These are phyloP conservation scores for Aspergillus sp. DNA, from an alignment of 2,329 filamentous ascomycete genomes.

Conservation along the genomic window DNA sequence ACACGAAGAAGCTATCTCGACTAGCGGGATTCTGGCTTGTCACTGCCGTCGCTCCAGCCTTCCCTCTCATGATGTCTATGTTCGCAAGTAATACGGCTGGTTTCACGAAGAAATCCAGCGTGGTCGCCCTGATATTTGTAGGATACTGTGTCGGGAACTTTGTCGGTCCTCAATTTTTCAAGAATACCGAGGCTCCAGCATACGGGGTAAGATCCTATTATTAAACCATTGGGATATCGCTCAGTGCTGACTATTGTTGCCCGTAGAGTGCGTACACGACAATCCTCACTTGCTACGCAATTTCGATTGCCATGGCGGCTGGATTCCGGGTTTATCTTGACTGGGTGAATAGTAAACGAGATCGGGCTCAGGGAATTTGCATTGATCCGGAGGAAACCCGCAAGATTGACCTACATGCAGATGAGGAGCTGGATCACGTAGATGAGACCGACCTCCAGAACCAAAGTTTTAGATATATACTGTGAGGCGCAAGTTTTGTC, in stretches of 20 bases:
- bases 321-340: slow-evolving; percentile 15
- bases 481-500: not conserved
- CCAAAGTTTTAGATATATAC: slow-evolving; percentile 9
- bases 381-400: slow-evolving; percentile 17
- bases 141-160: slow-evolving; percentile 21
- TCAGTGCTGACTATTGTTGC: not conserved
- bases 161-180: slow-evolving; percentile 19
- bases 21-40: slow-evolving; percentile 24
- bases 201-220: slow-evolving; percentile 6
- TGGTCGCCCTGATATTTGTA: slow-evolving; percentile 16
- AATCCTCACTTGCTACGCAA: slow-evolving; percentile 21
- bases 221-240: too few species aligned
- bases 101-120: slow-evolving; percentile 21
- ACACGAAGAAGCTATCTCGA: slow-evolving; percentile 14
- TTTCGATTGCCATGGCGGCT: slow-evolving; percentile 16
- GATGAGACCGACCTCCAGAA: slow-evolving; percentile 25
- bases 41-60: slow-evolving; percentile 16
- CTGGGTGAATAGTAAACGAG: slow-evolving; percentile 14
- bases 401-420: slow-evolving; percentile 7
- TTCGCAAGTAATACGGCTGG: slow-evolving; percentile 17
- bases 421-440: slow-evolving; percentile 16
- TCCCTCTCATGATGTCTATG: slow-evolving; percentile 19
- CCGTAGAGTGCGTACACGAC: slow-evolving; percentile 22
- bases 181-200: slow-evolving; percentile 12
- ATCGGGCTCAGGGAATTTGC: slow-evolving; percentile 14